phyloP scores from a whole-genome alignment of 2,329 filamentous ascomycete species.

The Neospermospora avenae region DNA sequence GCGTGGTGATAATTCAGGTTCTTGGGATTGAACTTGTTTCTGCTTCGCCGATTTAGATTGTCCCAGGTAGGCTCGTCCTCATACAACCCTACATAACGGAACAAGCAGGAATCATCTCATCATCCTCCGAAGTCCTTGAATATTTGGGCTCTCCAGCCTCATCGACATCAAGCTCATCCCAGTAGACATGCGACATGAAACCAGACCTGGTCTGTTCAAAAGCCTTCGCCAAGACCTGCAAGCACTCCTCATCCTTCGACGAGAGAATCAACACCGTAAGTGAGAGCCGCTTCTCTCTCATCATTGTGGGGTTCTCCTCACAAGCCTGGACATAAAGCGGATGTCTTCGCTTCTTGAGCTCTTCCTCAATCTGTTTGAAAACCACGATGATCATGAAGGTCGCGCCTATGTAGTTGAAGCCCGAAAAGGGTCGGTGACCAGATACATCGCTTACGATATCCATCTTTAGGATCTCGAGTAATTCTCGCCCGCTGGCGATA shows the following conservation, averaged over 20 bases:
- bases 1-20: too few relatives aligned
- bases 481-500: conserved; percentile 1
- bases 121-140: background rate
- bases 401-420: conserved; percentile 37
- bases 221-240: conserved; percentile 33
- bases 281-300: conserved; percentile 28
- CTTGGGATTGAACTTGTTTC: too few relatives aligned
- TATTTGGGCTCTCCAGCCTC: background rate
- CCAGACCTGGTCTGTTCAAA: conserved; percentile 31
- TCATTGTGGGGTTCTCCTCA: conserved; percentile 24
- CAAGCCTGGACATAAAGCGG: conserved; percentile 34
- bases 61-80: too few relatives aligned
- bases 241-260: conserved; percentile 33
- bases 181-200: conserved; percentile 36
- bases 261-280: conserved; percentile 28
- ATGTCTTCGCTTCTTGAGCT: conserved; percentile 31
- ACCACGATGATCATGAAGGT: conserved; percentile 26
- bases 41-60: too few relatives aligned
- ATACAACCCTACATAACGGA: background rate
- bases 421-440: conserved; percentile 32
- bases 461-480: conserved; percentile 29
- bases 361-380: conserved; percentile 33
- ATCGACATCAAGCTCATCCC: conserved; percentile 30
- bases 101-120: background rate
- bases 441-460: conserved; percentile 35